Evolutionary conservation across 2,329 filamentous ascomycete species (phyloP).

Genomic region (Epichloe gansuensis): DNA sequence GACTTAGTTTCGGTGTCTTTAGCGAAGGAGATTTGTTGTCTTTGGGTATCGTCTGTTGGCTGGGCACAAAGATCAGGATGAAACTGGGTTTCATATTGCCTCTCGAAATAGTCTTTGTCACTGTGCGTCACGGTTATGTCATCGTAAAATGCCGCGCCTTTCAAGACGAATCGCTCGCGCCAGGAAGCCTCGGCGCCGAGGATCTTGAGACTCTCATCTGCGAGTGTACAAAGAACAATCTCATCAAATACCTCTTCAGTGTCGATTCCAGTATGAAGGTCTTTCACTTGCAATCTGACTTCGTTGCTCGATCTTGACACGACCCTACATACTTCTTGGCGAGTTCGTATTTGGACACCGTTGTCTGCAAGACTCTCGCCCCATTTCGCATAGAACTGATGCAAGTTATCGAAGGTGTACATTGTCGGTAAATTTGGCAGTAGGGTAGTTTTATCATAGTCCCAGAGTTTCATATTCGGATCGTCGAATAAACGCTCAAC

Average conservation of each 20-base stretch:
- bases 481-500: slow-evolving; percentile 48
- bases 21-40: slow-evolving; percentile 27
- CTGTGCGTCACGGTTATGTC: slow-evolving; percentile 61
- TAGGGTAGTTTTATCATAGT: slow-evolving; percentile 42
- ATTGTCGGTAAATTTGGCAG: slow-evolving; percentile 50
- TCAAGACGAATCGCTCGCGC: slow-evolving; percentile 54
- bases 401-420: slow-evolving; percentile 53
- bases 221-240: slow-evolving; percentile 51
- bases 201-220: slow-evolving; percentile 51
- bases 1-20: slow-evolving; percentile 35
- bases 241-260: slow-evolving; percentile 47
- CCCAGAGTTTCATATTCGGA: slow-evolving; percentile 47
- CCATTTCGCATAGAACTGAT: slow-evolving; percentile 50
- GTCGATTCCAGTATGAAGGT: slow-evolving; percentile 37
- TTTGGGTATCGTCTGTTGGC: slow-evolving; percentile 28
- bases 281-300: slow-evolving; percentile 41
- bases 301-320: slow-evolving; percentile 37
- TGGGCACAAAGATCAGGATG: slow-evolving; percentile 36
- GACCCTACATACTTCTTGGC: slow-evolving; percentile 42
- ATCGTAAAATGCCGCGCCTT: slow-evolving; percentile 57
- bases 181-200: slow-evolving; percentile 44
- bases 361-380: slow-evolving; percentile 37
- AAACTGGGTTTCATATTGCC: slow-evolving; percentile 54
- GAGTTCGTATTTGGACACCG: slow-evolving; percentile 44
- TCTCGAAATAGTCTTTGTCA: slow-evolving; percentile 52